Evolutionary conservation across 805 yeast species (phyloP), one percentile per base, ranked within the genome.

Genomic region (Lipomyces sp.): DNA sequence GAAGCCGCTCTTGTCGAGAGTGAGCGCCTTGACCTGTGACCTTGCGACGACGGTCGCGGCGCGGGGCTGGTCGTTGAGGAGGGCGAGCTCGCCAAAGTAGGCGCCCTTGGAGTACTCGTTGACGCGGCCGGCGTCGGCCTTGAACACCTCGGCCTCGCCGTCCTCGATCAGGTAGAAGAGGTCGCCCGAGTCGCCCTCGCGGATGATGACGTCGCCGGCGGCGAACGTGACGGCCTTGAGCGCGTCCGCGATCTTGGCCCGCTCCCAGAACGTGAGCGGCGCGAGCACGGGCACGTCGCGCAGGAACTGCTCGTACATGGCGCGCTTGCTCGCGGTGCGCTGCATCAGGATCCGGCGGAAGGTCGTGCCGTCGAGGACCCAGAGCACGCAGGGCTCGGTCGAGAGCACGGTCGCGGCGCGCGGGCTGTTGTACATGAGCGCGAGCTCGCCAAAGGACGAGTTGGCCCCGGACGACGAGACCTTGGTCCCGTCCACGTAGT

Each of bases 351-450:
- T 93, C 68, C 90, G 80, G 69, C 96, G 83, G 74, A 93, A 93
- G 1, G 97, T 90, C 63, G 84, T 73, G 65, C 98, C 81, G 70
- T 93, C 98, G 61, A 93, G 76, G 1, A 95, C 93, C 96, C 96
- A 91, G 45, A 91, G 74, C 29, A 80, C 80, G 62, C 84, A 77
- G 3, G 60, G 56, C 6, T 85, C 75, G 22, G 74, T 68, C 8
- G 96, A 90, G 24, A 77, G 63, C 1, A 86, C 97, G 1, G 98
- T 88, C 8, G 98, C 98, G 6, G 98, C 98, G 70, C 98, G 82
- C 55, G 97, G 97, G 18, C 96, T 82, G 68, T 93, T 91, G 73
- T 93, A 91, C 96, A 93, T 89, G 62, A 93, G 77, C 2, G 98
- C 98, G 64, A 93, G 77, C 70, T 93, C 98, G 65, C 98, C 98